A percentile compares a stretch with the other conserved stretches of the same genome.
Conservation (phyloP, 2,329 filamentous ascomycete genomes). For the Aspergillus bombycis region DNA sequence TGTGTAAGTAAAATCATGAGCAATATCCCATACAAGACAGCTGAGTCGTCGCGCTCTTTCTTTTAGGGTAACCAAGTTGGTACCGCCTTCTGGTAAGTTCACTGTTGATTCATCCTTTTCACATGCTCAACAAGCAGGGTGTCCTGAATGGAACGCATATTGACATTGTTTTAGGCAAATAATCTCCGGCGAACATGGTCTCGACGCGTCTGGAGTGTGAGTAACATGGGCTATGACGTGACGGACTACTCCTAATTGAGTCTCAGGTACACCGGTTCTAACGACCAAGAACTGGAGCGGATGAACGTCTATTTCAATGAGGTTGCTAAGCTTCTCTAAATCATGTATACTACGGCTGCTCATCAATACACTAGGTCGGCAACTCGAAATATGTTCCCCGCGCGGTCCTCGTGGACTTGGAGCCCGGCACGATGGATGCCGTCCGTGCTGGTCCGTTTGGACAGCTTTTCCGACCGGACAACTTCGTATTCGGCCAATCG, state of each 20-base stretch:
- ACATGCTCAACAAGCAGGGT: background rate
- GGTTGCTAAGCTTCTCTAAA: constrained; percentile 50
- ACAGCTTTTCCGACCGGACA: constrained; percentile 99
- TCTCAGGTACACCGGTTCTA: constrained; percentile 89
- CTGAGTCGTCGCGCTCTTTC: constrained; percentile 26
- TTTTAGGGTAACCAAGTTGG: constrained; percentile 98
- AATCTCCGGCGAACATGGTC: constrained; percentile 89
- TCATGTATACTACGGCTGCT: constrained; percentile 2
- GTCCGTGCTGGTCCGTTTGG: constrained; percentile 98
- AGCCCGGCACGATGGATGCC: constrained; percentile 99
- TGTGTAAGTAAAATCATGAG: constrained; percentile 69
- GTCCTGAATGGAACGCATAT: constrained; percentile 19
- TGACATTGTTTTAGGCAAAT: constrained; percentile 65
- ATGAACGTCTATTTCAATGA: constrained; percentile 99
- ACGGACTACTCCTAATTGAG: background rate
- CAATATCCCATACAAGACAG: constrained; percentile 24
- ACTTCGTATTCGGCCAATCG: constrained; percentile 99
- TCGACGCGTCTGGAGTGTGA: constrained; percentile 95
- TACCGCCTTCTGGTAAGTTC: constrained; percentile 93
- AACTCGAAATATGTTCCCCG: constrained; percentile 99
- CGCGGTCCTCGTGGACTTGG: constrained; percentile 98
- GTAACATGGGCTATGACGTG: constrained; percentile 42
- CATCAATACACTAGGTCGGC: constrained; percentile 46
- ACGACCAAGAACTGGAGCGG: constrained; percentile 98
- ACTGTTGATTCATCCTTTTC: background rate